phyloP scores from a whole-genome alignment of 306 rosid genomes.

The Prunus fruticosa region DNA sequence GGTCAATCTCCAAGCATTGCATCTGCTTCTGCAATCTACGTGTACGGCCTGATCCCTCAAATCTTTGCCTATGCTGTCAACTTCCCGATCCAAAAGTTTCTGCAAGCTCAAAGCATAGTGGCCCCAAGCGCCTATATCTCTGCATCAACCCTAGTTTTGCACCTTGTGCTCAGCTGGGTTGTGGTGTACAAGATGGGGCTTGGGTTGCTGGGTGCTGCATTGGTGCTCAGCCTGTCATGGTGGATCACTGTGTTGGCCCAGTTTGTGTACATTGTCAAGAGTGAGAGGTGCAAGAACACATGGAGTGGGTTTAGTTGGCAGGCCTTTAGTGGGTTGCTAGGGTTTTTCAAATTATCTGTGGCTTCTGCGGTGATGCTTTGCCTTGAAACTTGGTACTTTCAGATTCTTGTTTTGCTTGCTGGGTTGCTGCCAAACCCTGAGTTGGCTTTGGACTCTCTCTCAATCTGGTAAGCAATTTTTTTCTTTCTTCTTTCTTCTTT shows the following conservation, averaged over 20 bases:
- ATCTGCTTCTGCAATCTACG: slow-evolving; percentile 47
- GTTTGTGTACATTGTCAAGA: slow-evolving; percentile 56
- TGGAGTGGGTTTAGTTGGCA: slow-evolving; percentile 57
- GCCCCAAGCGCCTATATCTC: slow-evolving; percentile 72
- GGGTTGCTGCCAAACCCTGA: slow-evolving; percentile 70
- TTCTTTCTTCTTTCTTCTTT: background rate
- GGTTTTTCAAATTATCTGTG: slow-evolving; percentile 59
- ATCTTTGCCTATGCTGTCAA: slow-evolving; percentile 69
- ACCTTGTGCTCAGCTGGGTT: slow-evolving; percentile 52
- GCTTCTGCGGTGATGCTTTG: slow-evolving; percentile 79
- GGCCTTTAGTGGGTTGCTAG: slow-evolving; percentile 48
- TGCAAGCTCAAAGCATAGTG: slow-evolving; percentile 76
- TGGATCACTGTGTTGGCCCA: slow-evolving; percentile 69
- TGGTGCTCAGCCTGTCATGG: slow-evolving; percentile 78
- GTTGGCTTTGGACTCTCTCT: slow-evolving; percentile 65
- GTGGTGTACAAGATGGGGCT: slow-evolving; percentile 52
- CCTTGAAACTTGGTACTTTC: slow-evolving; percentile 74
- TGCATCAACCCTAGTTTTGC: slow-evolving; percentile 40
- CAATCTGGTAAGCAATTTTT: slow-evolving; percentile 46
- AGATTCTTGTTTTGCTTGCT: slow-evolving; percentile 70
- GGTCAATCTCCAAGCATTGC: slow-evolving; percentile 59
- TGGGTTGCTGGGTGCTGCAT: slow-evolving; percentile 65
- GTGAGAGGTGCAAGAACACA: slow-evolving; percentile 48
- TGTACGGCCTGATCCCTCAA: slow-evolving; percentile 74
- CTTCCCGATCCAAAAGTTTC: slow-evolving; percentile 77